Percentiles rank a stretch among this genome's conserved stretches.
phyloP scores from a whole-genome alignment of 768 basidiomycete genomes.

The Tricholoma terreum region DNA sequence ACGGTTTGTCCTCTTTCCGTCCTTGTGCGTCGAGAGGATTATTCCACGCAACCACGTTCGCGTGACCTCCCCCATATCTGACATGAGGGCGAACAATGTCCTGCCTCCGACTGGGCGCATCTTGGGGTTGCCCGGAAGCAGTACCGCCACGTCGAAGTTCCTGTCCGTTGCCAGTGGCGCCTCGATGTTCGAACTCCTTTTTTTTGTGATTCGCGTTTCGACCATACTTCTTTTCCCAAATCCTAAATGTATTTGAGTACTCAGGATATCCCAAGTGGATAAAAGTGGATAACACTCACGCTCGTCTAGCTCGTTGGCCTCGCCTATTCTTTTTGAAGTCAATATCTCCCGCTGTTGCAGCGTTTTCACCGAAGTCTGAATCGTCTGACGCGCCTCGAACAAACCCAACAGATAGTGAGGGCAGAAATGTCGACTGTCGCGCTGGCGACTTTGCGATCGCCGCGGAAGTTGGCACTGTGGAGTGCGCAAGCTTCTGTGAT shows the following conservation, averaged over 20 bases:
- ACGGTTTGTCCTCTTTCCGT: conserved; percentile 32
- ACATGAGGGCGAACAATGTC: conserved; percentile 15
- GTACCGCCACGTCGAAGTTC: conserved; percentile 2
- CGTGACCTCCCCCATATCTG: conserved; percentile 19
- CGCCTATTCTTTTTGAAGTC: conserved; percentile 78
- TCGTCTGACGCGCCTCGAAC: conserved; percentile 74
- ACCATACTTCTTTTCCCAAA: conserved; percentile 98
- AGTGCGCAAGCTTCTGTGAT: conserved; percentile 13
- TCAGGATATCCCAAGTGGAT: not conserved
- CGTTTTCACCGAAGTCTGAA: conserved; percentile 72
- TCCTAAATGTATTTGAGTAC: conserved; percentile 45
- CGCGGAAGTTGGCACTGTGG: conserved; percentile 24
- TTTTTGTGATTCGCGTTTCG: conserved; percentile 88
- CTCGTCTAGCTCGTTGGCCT: conserved; percentile 90
- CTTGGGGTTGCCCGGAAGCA: not conserved
- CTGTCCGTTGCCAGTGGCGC: not conserved
- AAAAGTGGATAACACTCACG: conserved; percentile 55
- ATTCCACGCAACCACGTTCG: conserved; percentile 5
- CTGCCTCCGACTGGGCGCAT: not conserved
- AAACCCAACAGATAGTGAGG: conserved; percentile 85
- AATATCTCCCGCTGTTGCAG: conserved; percentile 49
- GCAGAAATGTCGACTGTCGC: conserved; percentile 69
- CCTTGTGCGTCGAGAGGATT: conserved; percentile 3
- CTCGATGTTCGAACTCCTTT: conserved; percentile 39
- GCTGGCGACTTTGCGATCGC: conserved; percentile 19